Evolutionary conservation across 345 rosid species (phyloP).

Genomic region (Salix udensis): DNA sequence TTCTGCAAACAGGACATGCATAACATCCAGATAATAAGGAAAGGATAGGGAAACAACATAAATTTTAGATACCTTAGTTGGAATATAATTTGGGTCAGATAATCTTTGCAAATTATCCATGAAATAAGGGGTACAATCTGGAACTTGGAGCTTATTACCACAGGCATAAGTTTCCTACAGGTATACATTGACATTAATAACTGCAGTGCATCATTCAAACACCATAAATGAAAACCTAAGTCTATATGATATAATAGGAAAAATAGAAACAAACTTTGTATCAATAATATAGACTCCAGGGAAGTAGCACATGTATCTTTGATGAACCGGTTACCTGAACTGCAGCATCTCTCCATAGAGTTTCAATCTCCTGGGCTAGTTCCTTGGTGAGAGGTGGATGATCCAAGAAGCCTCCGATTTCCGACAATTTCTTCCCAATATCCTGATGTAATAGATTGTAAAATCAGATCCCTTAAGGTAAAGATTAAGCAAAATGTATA

Average conservation of each 20-base stretch:
- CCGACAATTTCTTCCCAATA: slow-evolving; percentile 73
- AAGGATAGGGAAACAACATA: not conserved
- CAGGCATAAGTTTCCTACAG: slow-evolving; percentile 80
- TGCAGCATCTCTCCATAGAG: slow-evolving; percentile 89
- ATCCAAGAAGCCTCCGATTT: slow-evolving; percentile 73
- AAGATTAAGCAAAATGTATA: not conserved
- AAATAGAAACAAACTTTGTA: not conserved
- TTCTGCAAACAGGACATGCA: not conserved
- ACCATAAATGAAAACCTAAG: not conserved
- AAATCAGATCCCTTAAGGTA: slow-evolving; percentile 1
- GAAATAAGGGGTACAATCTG: slow-evolving; percentile 85
- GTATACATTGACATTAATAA: slow-evolving; percentile 10
- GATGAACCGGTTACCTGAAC: slow-evolving; percentile 59
- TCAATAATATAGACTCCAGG: not conserved
- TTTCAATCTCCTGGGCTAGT: slow-evolving; percentile 68
- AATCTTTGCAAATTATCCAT: slow-evolving; percentile 88
- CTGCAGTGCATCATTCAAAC: not conserved
- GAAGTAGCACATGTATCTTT: not conserved
- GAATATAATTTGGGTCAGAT: slow-evolving; percentile 72
- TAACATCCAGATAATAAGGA: not conserved
- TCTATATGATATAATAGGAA: not conserved
- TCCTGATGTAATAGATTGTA: slow-evolving; percentile 37
- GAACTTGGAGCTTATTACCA: slow-evolving; percentile 88
- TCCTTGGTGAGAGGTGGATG: slow-evolving; percentile 73
- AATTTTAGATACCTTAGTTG: slow-evolving; percentile 67